Evolutionary conservation across 768 basidiomycete genomes (phyloP), one percentile per base, ranked within the genome.

Genomic region (Boletellus ananas): DNA sequence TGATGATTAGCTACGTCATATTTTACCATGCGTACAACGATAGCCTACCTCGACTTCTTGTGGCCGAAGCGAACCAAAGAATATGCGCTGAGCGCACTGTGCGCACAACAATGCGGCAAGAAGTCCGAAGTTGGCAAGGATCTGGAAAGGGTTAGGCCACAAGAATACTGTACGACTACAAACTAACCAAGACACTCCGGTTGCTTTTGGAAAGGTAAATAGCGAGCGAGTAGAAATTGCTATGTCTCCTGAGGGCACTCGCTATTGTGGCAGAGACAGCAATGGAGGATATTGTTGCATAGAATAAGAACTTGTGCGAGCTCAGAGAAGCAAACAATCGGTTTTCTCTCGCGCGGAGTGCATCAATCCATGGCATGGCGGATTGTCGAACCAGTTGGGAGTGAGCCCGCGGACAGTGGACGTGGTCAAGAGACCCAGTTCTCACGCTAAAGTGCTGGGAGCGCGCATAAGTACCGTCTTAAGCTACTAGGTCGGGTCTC

Each of bases 201-300:
- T 85, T 92, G 64, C 91, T 94, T 72, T 87, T 89, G 5, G 91
- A 88, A n/a, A 99, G 79, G 62, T 85, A 88, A 3, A 99, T 91
- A 27, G 90, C 82, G 3, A 95, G 87, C 14, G 94, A 87, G 66
- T 94, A 99, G 72, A 97, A 97, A 73, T 94, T 96, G 61, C 84
- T 85, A 60, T 94, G 79, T 46, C 79, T 84, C 60, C 83, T 79
- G 62, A 93, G 78, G 11, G 93, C 93, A 68, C 87, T 90, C 43
- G 78, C 70, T 52, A 97, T 76, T 23, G 89, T 86, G 17, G 79
- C 82, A 1, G 78, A 79, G 35, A 94, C 83, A 0, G 90, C 81
- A 23, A 81, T 55, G 42, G 82, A 71, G 25, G 92, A 94, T 49
- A 85, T 60, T 12, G 82, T 49, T 29, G 76, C 73, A 63, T 97